These are phyloP conservation scores for Sinapis alba DNA, from an alignment of 441 rosid genomes.

Conservation along the genomic window DNA sequence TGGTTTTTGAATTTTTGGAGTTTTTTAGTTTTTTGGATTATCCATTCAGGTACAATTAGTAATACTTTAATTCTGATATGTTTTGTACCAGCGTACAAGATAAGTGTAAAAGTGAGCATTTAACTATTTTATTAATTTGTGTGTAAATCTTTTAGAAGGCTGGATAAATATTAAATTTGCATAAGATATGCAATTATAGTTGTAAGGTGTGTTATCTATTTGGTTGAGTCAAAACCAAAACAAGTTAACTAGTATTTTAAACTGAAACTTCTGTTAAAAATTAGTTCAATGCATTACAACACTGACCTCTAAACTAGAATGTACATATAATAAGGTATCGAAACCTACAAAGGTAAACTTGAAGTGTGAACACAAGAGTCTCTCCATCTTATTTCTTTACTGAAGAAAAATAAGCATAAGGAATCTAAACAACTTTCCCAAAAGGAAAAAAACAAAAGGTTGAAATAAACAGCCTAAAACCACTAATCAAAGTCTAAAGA, in stretches of 20 bases:
- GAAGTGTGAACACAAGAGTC: slow-evolving; percentile 27
- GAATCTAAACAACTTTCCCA: slow-evolving; percentile 3
- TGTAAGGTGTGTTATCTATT: neutral
- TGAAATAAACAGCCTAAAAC: slow-evolving; percentile 36
- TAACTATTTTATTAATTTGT: neutral
- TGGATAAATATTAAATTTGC: neutral
- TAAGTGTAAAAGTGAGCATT: neutral
- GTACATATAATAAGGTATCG: neutral
- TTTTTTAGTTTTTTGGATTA: no score
- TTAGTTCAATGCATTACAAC: neutral
- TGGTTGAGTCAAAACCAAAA: neutral
- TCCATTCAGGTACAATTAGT: no score
- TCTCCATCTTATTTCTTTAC: neutral
- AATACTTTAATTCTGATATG: no score
- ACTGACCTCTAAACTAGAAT: neutral
- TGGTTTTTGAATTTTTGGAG: no score
- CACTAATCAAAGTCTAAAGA: slow-evolving; percentile 34
- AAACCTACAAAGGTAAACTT: neutral
- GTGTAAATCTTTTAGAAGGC: neutral
- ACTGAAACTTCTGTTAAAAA: neutral
- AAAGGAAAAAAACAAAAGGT: slow-evolving; percentile 20
- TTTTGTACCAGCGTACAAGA: no score
- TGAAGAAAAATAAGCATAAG: neutral
- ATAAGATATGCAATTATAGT: neutral
- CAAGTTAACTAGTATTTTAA: neutral